A percentile compares a stretch with the other conserved stretches of the same genome.
Evolutionary conservation across 169 alveolate species (phyloP).

Genomic region (Perkinsus chesapeaki): DNA sequence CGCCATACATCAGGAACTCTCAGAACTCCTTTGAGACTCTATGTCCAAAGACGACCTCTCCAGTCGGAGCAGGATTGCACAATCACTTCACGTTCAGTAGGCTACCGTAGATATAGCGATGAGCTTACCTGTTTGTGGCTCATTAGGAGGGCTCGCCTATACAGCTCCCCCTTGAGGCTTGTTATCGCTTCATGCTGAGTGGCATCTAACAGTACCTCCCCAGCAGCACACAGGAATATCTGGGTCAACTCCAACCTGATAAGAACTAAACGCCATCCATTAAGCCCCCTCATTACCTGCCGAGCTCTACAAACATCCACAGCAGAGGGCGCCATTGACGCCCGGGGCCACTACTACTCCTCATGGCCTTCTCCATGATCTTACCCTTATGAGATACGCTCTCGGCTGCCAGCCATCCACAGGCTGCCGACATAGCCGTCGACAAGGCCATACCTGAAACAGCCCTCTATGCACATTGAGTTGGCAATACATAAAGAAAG

Average conservation of each 20-base stretch:
- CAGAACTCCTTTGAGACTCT: too few species aligned
- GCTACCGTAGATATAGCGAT: too few species aligned
- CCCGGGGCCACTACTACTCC: background rate
- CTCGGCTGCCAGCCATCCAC: background rate
- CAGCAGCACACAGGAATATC: slow-evolving; percentile 2
- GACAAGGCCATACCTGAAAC: background rate
- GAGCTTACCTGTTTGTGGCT: background rate
- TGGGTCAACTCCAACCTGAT: background rate
- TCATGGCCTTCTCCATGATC: background rate
- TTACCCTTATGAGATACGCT: background rate
- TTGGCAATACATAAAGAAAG: too few species aligned
- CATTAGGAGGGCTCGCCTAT: background rate
- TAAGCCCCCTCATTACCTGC: background rate
- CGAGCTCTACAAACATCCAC: background rate
- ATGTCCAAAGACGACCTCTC: too few species aligned
- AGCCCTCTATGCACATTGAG: too few species aligned
- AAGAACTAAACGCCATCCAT: background rate
- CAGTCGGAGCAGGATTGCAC: too few species aligned
- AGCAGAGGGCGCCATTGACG: background rate
- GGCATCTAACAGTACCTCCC: background rate
- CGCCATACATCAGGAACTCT: too few species aligned
- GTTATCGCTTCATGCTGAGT: background rate
- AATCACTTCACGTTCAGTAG: too few species aligned
- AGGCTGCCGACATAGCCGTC: background rate
- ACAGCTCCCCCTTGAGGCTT: background rate